A percentile compares a stretch with the other conserved stretches of the same genome.
These are phyloP conservation scores for Leccinellum luteum DNA, from an alignment of 768 basidiomycete genomes.

Conservation along the genomic window DNA sequence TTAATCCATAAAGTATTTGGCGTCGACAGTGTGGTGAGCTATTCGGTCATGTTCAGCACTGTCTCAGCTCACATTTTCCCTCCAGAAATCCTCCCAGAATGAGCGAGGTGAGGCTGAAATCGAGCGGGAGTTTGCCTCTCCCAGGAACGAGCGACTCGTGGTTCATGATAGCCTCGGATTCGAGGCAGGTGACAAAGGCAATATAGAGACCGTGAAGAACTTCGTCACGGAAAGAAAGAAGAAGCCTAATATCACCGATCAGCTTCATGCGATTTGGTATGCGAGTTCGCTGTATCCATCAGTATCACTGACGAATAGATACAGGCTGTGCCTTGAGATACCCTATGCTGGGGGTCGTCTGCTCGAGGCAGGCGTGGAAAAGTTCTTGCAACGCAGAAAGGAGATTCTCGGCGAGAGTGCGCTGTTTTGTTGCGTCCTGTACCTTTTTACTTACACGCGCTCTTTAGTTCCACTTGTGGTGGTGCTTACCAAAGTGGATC, in stretches of 20 bases:
- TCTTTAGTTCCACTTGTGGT: slow-evolving; percentile 5
- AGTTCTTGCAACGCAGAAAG: slow-evolving; percentile 1
- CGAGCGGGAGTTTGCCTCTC: slow-evolving; percentile 13
- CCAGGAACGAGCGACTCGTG: slow-evolving; percentile 12
- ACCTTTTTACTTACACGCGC: background rate
- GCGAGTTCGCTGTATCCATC: background rate
- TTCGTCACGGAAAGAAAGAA: slow-evolving; percentile 7
- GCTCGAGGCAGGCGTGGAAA: slow-evolving; percentile 14
- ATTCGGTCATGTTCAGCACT: background rate
- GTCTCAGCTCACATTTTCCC: background rate
- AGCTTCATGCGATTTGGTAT: slow-evolving; percentile 17
- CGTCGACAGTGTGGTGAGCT: slow-evolving; percentile 8
- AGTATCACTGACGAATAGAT: background rate
- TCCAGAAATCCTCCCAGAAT: slow-evolving; percentile 2
- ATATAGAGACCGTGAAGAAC: slow-evolving; percentile 1
- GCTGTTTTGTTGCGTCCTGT: background rate
- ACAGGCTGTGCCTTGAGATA: slow-evolving; percentile 17
- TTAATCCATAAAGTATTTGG: slow-evolving; percentile 14
- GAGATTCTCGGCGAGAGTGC: slow-evolving; percentile 11
- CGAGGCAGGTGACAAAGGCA: slow-evolving; percentile 8
- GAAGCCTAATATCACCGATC: slow-evolving; percentile 1
- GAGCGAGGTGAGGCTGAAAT: slow-evolving; percentile 10
- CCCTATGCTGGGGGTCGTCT: slow-evolving; percentile 14
- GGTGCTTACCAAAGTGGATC: slow-evolving; percentile 17
- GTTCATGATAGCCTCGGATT: slow-evolving; percentile 19